Conservation (phyloP, 495 filamentous ascomycete species). For the Penicillium canariense region DNA sequence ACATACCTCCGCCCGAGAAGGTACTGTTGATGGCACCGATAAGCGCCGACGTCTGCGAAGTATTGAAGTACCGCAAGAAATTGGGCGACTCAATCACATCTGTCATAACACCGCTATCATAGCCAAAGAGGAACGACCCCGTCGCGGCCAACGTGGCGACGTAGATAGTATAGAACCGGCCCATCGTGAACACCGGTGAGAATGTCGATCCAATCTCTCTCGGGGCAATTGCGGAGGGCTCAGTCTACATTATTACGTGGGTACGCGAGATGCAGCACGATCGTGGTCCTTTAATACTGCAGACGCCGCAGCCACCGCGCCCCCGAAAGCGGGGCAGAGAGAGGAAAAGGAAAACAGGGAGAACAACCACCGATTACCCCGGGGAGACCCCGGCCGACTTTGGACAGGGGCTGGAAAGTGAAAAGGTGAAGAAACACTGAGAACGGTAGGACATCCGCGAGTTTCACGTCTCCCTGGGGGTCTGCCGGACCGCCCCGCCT, state of each 20-base stretch:
- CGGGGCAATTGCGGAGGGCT: not conserved
- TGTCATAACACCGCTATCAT: conserved; percentile 56
- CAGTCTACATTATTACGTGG: not conserved
- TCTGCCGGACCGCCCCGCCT: conserved; percentile 3
- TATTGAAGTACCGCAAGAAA: conserved; percentile 49
- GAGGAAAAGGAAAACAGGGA: not conserved
- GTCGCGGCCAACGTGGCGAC: conserved; percentile 46
- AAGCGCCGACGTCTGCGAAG: conserved; percentile 46
- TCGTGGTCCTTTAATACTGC: conserved; percentile 2
- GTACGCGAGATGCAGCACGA: not conserved
- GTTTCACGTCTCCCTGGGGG: not conserved
- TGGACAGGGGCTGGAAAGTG: not conserved
- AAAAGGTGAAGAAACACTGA: not conserved
- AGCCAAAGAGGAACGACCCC: conserved; percentile 55
- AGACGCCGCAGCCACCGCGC: not conserved
- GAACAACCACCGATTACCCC: not conserved
- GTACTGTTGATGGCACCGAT: conserved; percentile 57
- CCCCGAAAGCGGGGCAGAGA: not conserved
- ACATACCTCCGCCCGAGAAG: conserved; percentile 51
- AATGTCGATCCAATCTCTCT: not conserved
- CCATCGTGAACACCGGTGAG: conserved; percentile 31
- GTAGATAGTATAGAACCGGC: conserved; percentile 41
- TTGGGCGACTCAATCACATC: conserved; percentile 51
- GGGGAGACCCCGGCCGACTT: not conserved
- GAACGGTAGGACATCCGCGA: no score